Conservation (phyloP, 306 rosid species). For the Prunus mira region DNA sequence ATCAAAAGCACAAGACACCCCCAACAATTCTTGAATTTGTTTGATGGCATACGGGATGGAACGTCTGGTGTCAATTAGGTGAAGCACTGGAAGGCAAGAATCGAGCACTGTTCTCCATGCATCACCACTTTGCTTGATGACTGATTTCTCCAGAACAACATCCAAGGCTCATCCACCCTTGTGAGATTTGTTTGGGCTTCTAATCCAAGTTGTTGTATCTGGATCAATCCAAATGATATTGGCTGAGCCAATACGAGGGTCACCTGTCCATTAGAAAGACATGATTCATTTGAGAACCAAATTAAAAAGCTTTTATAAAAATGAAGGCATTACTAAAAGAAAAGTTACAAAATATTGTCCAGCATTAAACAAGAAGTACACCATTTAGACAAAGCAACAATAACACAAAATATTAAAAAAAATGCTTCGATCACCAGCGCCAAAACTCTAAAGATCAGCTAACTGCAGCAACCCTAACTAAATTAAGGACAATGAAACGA, state of each 20-base stretch:
- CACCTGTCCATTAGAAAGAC: slow-evolving; percentile 47
- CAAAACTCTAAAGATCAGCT: background rate
- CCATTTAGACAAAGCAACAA: background rate
- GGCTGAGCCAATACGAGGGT: slow-evolving; percentile 71
- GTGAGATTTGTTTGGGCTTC: slow-evolving; percentile 49
- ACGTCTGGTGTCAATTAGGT: slow-evolving; percentile 82
- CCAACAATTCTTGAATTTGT: slow-evolving; percentile 81
- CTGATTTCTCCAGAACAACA: slow-evolving; percentile 63
- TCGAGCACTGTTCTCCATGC: slow-evolving; percentile 92
- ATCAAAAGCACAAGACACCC: slow-evolving; percentile 84
- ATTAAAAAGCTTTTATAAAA: background rate
- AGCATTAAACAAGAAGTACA: background rate
- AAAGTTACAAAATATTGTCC: background rate
- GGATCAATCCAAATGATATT: slow-evolving; percentile 79
- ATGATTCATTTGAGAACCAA: background rate
- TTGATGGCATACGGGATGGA: slow-evolving; percentile 81
- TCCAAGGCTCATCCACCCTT: slow-evolving; percentile 86
- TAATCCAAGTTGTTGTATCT: slow-evolving; percentile 75
- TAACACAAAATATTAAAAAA: background rate
- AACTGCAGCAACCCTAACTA: background rate
- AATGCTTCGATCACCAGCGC: background rate
- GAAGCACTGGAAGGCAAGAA: slow-evolving; percentile 86
- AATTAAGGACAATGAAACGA: background rate
- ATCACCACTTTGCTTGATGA: slow-evolving; percentile 79
- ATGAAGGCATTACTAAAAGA: background rate